Evolutionary conservation across 2,329 filamentous ascomycete genomes (phyloP).

Genomic region (Parafenestella ontariensis): DNA sequence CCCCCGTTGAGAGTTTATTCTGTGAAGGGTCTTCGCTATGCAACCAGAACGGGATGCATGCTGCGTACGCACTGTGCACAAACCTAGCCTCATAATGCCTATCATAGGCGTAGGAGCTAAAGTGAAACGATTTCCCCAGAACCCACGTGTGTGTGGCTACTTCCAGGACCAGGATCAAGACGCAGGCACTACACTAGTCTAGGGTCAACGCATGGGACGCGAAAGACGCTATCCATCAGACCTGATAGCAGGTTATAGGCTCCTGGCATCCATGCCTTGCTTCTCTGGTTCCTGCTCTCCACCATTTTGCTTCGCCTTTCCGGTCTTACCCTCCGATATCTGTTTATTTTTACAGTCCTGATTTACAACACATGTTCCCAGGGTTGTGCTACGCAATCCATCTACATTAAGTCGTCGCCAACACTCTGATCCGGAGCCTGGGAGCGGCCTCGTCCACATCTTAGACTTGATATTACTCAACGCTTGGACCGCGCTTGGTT

Average conservation of each 20-base stretch:
- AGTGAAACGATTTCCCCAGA: conserved; percentile 50
- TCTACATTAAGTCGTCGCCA: conserved; percentile 34
- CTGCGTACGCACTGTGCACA: conserved; percentile 26
- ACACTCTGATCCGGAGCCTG: conserved; percentile 27
- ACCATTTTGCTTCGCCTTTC: conserved; percentile 19
- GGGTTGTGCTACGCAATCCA: conserved; percentile 25
- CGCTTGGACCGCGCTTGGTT: conserved; percentile 36
- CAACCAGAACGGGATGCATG: conserved; percentile 7
- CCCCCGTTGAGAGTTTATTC: conserved; percentile 23
- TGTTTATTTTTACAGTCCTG: conserved; percentile 28
- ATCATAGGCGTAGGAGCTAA: conserved; percentile 34
- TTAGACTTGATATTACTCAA: conserved; percentile 28
- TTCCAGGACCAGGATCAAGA: conserved; percentile 37
- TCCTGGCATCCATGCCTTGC: conserved; percentile 41
- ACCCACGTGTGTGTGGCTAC: conserved; percentile 47
- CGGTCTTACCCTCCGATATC: conserved; percentile 17
- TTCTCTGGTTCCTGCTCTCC: conserved; percentile 28
- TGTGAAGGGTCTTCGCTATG: conserved; percentile 9
- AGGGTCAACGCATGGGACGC: conserved; percentile 31
- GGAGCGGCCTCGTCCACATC: conserved; percentile 33
- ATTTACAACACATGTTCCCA: conserved; percentile 16
- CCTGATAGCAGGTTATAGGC: conserved; percentile 47
- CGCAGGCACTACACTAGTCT: conserved; percentile 31
- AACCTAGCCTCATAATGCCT: conserved; percentile 25
- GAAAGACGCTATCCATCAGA: conserved; percentile 39